These are phyloP conservation scores for Cryptosporidium ubiquitum DNA, from an alignment of 169 alveolate species.

Conservation along the genomic window DNA sequence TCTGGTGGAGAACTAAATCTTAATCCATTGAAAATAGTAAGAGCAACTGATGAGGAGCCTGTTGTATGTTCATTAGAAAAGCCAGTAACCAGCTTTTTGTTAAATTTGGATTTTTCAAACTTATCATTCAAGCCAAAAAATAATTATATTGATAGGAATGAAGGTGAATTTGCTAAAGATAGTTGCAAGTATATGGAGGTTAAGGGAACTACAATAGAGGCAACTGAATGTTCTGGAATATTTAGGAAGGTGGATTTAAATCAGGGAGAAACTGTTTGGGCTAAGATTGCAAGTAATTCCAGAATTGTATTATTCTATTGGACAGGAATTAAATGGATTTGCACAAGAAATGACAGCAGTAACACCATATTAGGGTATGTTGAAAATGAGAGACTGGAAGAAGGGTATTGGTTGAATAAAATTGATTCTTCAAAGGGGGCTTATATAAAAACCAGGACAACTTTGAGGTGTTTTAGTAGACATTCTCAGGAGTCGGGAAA, in stretches of 20 bases:
- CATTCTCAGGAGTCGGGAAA: not conserved
- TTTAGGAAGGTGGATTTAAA: slow-evolving; percentile 11
- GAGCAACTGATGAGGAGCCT: slow-evolving; percentile 19
- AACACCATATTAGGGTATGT: slow-evolving; percentile 54
- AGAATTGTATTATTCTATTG: slow-evolving; percentile 48
- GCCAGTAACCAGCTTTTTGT: slow-evolving; percentile 38
- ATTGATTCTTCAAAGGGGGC: slow-evolving; percentile 43
- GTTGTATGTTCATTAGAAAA: not conserved
- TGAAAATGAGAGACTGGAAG: slow-evolving; percentile 25
- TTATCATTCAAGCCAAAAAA: slow-evolving; percentile 35
- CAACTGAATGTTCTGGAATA: slow-evolving; percentile 57
- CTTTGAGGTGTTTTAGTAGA: slow-evolving; percentile 5
- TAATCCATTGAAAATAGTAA: slow-evolving; percentile 3
- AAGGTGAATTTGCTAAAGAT: not conserved
- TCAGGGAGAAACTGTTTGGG: slow-evolving; percentile 21
- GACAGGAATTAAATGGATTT: slow-evolving; percentile 69
- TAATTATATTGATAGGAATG: not conserved
- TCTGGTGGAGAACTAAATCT: not conserved
- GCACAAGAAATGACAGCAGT: slow-evolving; percentile 62
- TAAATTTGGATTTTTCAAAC: slow-evolving; percentile 5
- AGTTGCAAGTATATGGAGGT: slow-evolving; percentile 44
- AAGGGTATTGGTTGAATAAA: slow-evolving; percentile 60
- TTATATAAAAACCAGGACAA: slow-evolving; percentile 33
- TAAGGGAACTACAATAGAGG: slow-evolving; percentile 58
- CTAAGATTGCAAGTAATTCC: slow-evolving; percentile 39